phyloP scores from a whole-genome alignment of 2,329 filamentous ascomycete species.

The Scedosporium dehoogii region DNA sequence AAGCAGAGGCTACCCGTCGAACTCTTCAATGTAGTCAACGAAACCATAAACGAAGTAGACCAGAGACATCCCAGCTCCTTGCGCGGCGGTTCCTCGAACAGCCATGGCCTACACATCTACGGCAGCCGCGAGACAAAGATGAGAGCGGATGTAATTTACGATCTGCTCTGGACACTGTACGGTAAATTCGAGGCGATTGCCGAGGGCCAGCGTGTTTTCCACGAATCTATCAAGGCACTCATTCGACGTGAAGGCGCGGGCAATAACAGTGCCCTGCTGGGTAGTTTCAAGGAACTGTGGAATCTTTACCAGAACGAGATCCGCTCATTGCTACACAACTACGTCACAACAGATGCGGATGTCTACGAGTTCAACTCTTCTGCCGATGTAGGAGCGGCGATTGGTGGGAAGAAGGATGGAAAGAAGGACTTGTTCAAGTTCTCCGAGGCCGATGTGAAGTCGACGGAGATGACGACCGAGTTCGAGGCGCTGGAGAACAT shows the following conservation, averaged over 20 bases:
- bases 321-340: conserved; percentile 85
- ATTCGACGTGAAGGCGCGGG: conserved; percentile 67
- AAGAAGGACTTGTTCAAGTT: conserved; percentile 73
- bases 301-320: conserved; percentile 98
- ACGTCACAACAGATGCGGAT: conserved; percentile 85
- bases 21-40: conserved; percentile 85
- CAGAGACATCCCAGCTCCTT: conserved; percentile 82
- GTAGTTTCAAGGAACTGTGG: conserved; percentile 95
- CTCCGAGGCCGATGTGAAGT: conserved; percentile 72
- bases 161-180: conserved; percentile 84
- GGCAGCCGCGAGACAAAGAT: conserved; percentile 64
- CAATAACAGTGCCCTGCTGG: conserved; percentile 57
- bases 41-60: conserved; percentile 89
- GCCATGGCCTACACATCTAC: conserved; percentile 50
- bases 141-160: conserved; percentile 76
- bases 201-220: conserved; percentile 86
- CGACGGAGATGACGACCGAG: conserved; percentile 68
- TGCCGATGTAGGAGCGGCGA: conserved; percentile 34
- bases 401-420: conserved; percentile 27
- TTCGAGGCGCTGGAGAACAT: conserved; percentile 86
- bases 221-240: conserved; percentile 83
- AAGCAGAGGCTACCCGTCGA: conserved; percentile 92
- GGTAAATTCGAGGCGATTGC: conserved; percentile 96
- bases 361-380: conserved; percentile 52
- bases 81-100: conserved; percentile 42